These are phyloP conservation scores for Omphalotus olearius DNA, from an alignment of 1,284 basidiomycete species.

Conservation along the genomic window DNA sequence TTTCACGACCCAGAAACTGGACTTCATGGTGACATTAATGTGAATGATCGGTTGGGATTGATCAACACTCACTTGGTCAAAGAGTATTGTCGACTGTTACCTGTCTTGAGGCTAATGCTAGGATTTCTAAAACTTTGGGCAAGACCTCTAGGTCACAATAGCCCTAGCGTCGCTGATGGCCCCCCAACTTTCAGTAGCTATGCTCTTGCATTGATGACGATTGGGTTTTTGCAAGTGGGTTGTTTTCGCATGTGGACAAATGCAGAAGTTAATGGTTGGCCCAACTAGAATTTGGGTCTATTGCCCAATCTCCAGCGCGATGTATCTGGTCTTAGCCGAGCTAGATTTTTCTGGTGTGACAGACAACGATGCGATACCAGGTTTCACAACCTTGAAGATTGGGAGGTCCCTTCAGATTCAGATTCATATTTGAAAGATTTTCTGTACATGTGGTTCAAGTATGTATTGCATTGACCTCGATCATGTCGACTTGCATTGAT, in stretches of 20 bases:
- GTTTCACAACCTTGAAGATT: conserved; percentile 23
- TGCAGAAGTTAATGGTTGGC: not conserved
- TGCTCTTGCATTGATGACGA: conserved; percentile 52
- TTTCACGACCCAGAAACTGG: conserved; percentile 39
- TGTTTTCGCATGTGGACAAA: not conserved
- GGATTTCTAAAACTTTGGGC: conserved; percentile 52
- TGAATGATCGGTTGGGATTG: conserved; percentile 54
- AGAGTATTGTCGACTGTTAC: conserved; percentile 40
- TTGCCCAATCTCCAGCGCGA: conserved; percentile 48
- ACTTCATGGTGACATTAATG: conserved; percentile 50
- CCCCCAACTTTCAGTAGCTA: conserved; percentile 51
- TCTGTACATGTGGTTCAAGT: conserved; percentile 45
- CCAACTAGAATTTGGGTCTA: conserved; percentile 31
- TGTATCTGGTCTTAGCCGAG: not conserved
- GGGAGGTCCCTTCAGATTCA: conserved; percentile 21
- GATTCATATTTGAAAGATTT: conserved; percentile 26
- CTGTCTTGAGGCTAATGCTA: conserved; percentile 38
- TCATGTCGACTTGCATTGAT: not conserved
- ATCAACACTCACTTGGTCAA: conserved; percentile 46
- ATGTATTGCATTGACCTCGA: conserved; percentile 14
- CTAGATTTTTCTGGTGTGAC: conserved; percentile 4
- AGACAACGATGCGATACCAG: conserved; percentile 33
- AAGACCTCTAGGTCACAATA: conserved; percentile 43
- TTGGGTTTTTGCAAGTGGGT: conserved; percentile 50
- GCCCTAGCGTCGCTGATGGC: conserved; percentile 26